These are phyloP conservation scores for Coniochaeta sp. DNA, from an alignment of 2,329 filamentous ascomycete species.

Conservation along the genomic window DNA sequence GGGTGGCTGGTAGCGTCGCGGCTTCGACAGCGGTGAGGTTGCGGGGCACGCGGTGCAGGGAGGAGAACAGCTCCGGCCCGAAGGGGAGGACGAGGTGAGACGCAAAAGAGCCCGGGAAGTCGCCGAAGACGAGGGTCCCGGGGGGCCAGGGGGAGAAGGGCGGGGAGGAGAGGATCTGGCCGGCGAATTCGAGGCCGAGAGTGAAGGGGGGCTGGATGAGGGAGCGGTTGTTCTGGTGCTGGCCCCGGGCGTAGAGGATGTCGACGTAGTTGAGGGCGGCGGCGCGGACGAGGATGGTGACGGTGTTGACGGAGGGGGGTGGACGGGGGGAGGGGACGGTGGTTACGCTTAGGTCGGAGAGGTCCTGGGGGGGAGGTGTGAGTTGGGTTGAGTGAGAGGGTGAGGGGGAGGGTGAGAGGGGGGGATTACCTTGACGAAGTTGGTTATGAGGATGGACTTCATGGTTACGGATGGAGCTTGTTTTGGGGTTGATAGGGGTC, in stretches of 20 bases:
- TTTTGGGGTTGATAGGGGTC: not conserved
- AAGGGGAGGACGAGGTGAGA: constrained; percentile 38
- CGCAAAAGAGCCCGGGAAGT: constrained; percentile 42
- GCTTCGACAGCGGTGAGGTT: constrained; percentile 38
- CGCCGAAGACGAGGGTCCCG: constrained; percentile 49
- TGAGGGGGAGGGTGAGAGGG: not conserved
- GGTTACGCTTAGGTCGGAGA: not conserved
- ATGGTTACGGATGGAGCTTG: not conserved
- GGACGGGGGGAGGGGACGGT: not conserved
- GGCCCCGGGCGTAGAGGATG: constrained; percentile 49
- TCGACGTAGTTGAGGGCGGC: constrained; percentile 55
- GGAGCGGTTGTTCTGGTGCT: constrained; percentile 53
- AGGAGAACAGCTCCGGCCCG: not conserved
- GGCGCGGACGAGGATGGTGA: constrained; percentile 32
- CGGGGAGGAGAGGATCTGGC: constrained; percentile 36
- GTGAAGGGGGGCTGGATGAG: constrained; percentile 50
- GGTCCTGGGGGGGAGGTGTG: not conserved
- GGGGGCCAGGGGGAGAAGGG: constrained; percentile 24
- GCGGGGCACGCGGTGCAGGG: constrained; percentile 35
- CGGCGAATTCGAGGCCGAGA: constrained; percentile 54
- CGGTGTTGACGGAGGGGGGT: not conserved
- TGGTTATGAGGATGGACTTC: not conserved
- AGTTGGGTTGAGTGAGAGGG: not conserved
- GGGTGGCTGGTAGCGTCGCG: constrained; percentile 45
- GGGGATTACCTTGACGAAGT: not conserved